phyloP scores from a whole-genome alignment of 768 basidiomycete genomes.

The Coprinopsis marcescibilis region DNA sequence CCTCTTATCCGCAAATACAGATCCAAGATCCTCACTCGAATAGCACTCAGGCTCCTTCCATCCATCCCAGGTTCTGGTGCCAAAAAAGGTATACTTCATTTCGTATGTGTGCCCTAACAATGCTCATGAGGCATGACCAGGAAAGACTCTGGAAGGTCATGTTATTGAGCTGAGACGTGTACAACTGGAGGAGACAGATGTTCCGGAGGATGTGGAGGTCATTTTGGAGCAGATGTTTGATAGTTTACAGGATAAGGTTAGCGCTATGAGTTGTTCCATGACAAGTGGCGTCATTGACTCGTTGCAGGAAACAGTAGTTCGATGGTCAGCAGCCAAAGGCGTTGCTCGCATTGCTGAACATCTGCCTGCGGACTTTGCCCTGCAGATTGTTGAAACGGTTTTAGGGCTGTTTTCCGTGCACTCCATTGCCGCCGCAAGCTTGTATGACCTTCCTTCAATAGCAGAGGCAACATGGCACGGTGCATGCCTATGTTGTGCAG shows the following conservation, averaged over 20 bases:
- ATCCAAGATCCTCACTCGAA: constrained; percentile 61
- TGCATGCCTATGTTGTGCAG: constrained; percentile 85
- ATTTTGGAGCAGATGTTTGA: constrained; percentile 69
- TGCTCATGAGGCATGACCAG: background rate
- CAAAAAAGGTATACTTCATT: constrained; percentile 31
- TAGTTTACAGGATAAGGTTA: constrained; percentile 76
- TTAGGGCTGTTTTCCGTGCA: constrained; percentile 75
- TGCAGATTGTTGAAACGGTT: constrained; percentile 79
- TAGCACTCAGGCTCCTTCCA: constrained; percentile 59
- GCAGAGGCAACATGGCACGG: constrained; percentile 96
- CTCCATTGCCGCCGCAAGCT: constrained; percentile 52
- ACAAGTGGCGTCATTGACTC: background rate
- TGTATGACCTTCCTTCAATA: constrained; percentile 68
- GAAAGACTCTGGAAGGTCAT: constrained; percentile 20
- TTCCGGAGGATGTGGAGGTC: constrained; percentile 75
- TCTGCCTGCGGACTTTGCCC: constrained; percentile 66
- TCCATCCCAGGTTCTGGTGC: constrained; percentile 28
- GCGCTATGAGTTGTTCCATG: background rate
- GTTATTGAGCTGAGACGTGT: background rate
- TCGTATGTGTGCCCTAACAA: background rate
- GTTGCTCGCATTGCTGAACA: constrained; percentile 79
- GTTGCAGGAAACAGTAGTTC: constrained; percentile 83
- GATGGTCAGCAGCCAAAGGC: constrained; percentile 93
- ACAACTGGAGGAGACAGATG: constrained; percentile 42
- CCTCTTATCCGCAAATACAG: constrained; percentile 65